A percentile compares a stretch with the other conserved stretches of the same genome.
phyloP scores from a whole-genome alignment of 352 stramenopile species.

The Globisporangium lucens region DNA sequence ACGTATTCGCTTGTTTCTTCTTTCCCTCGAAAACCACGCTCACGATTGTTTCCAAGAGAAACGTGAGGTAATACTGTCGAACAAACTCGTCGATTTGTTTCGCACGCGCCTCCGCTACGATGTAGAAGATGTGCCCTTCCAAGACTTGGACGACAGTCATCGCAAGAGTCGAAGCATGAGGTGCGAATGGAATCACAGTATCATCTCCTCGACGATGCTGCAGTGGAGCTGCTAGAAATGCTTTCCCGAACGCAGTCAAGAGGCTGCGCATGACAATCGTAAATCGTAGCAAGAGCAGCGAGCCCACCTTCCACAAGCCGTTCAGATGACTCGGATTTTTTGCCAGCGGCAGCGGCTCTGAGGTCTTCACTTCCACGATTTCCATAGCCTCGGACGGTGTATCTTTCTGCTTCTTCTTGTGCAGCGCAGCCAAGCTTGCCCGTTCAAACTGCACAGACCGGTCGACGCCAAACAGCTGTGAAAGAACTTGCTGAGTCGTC shows the following conservation, averaged over 20 bases:
- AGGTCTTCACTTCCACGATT: constrained; percentile 1
- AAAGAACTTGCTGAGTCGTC: constrained; percentile 50
- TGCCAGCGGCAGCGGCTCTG: not conserved
- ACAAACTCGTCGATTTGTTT: constrained; percentile 57
- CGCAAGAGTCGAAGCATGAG: constrained; percentile 53
- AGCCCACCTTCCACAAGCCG: constrained; percentile 80
- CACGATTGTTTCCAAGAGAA: constrained; percentile 76
- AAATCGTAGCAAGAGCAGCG: constrained; percentile 76
- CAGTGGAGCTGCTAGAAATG: constrained; percentile 55
- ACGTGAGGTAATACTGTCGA: constrained; percentile 75
- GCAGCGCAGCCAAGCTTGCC: constrained; percentile 49
- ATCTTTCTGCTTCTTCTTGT: constrained; percentile 36
- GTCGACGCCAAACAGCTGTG: constrained; percentile 68
- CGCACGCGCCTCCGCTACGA: constrained; percentile 33
- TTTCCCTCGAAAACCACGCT: constrained; percentile 71
- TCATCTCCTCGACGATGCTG: constrained; percentile 74
- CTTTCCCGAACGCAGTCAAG: constrained; percentile 60
- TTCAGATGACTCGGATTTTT: constrained; percentile 12
- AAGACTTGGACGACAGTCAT: constrained; percentile 44
- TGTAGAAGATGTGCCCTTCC: constrained; percentile 48
- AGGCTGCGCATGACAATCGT: constrained; percentile 65
- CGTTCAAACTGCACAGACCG: constrained; percentile 73
- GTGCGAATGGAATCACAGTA: constrained; percentile 42
- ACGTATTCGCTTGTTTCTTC: constrained; percentile 72
- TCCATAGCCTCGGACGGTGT: constrained; percentile 10